Percentiles rank a stretch among this genome's conserved stretches.
These are phyloP conservation scores for Scheffersomyces insectosa DNA, from an alignment of 1,139 yeast species.

Conservation along the genomic window DNA sequence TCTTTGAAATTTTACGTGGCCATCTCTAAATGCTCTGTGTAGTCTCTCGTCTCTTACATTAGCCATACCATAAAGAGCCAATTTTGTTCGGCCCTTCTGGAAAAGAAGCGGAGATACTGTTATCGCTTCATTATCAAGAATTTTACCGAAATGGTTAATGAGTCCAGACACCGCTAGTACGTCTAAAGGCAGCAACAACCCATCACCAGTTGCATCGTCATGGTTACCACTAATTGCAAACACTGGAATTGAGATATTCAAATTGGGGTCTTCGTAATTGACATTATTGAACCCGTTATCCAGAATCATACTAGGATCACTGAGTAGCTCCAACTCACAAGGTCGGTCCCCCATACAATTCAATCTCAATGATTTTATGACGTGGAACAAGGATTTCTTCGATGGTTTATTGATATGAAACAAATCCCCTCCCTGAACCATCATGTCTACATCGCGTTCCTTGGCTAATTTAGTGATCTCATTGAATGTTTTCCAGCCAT, in stretches of 20 bases:
- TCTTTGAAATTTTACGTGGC: constrained; percentile 73
- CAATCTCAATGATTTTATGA: constrained; percentile 67
- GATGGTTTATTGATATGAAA: constrained; percentile 90
- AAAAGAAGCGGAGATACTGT: constrained; percentile 76
- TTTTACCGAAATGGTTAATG: constrained; percentile 87
- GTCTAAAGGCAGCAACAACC: constrained; percentile 85
- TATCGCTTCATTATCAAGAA: constrained; percentile 73
- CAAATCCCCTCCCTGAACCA: constrained; percentile 89
- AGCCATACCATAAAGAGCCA: constrained; percentile 88
- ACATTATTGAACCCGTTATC: constrained; percentile 65
- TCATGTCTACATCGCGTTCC: constrained; percentile 78
- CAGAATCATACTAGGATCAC: constrained; percentile 70
- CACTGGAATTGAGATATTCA: constrained; percentile 88
- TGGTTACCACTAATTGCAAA: constrained; percentile 96
- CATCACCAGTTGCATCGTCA: constrained; percentile 94
- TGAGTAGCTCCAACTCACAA: constrained; percentile 77
- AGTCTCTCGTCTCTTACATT: constrained; percentile 88
- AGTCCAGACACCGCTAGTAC: constrained; percentile 79
- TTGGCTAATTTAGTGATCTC: constrained; percentile 80
- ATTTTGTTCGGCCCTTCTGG: constrained; percentile 76
- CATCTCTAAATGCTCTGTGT: constrained; percentile 78
- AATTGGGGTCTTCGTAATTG: constrained; percentile 87
- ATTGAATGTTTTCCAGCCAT: constrained; percentile 82
- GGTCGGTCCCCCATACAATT: constrained; percentile 87
- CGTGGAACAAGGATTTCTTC: constrained; percentile 83